Evolutionary conservation across 805 yeast genomes (phyloP).

Genomic region (Wickerhamomyces ciferrii): DNA sequence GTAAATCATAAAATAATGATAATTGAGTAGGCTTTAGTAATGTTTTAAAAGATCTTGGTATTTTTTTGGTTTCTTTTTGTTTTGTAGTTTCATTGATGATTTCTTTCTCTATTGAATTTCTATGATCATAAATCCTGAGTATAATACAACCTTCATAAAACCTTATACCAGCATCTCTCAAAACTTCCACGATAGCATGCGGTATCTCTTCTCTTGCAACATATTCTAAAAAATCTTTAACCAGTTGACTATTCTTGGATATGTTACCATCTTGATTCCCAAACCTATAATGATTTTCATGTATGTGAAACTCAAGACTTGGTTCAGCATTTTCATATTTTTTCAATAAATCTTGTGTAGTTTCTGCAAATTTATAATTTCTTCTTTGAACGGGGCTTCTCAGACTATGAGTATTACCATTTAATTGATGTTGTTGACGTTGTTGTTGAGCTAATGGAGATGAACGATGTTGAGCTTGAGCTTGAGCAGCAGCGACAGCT

Average conservation of each 20-base stretch:
- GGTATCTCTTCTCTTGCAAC: constrained; percentile 83
- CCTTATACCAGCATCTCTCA: constrained; percentile 79
- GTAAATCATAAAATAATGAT: constrained; percentile 78
- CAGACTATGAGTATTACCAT: constrained; percentile 24
- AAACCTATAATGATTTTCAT: constrained; percentile 86
- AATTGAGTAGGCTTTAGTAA: constrained; percentile 75
- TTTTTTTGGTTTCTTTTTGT: constrained; percentile 7
- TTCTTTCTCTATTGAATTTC: constrained; percentile 32
- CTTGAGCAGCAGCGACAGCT: constrained; percentile 13
- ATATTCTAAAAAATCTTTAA: constrained; percentile 73
- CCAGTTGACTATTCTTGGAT: constrained; percentile 71
- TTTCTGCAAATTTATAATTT: constrained; percentile 57
- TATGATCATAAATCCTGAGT: constrained; percentile 81
- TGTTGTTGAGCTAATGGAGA: constrained; percentile 21
- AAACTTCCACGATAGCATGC: constrained; percentile 81
- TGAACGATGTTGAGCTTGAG: constrained; percentile 16
- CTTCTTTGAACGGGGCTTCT: constrained; percentile 27
- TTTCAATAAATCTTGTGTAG: constrained; percentile 64
- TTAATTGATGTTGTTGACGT: constrained; percentile 23
- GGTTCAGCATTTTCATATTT: constrained; percentile 77
- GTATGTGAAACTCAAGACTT: constrained; percentile 83
- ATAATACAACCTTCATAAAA: constrained; percentile 90
- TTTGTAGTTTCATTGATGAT: constrained; percentile 6
- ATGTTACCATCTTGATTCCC: constrained; percentile 88
- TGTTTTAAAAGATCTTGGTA: constrained; percentile 71